phyloP scores from a whole-genome alignment of 1,139 yeast species.

The Kodamaea ohmeri region DNA sequence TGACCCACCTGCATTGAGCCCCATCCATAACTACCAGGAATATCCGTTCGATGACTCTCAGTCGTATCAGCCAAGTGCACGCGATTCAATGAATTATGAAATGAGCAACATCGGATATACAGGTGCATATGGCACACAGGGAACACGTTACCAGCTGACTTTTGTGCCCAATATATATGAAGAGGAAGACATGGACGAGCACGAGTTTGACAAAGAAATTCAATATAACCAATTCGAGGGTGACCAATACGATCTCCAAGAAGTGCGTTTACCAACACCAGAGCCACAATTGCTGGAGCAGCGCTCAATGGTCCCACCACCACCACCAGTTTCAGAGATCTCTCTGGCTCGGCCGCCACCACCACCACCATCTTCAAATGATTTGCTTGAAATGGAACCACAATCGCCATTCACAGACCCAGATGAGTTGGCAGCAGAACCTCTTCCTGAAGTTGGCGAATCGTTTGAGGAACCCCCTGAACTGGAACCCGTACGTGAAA shows the following conservation, averaged over 20 bases:
- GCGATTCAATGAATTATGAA: slow-evolving; percentile 14
- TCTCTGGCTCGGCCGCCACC: no score
- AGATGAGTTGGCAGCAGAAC: slow-evolving; percentile 8
- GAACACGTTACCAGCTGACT: slow-evolving; percentile 32
- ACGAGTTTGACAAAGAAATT: slow-evolving; percentile 41
- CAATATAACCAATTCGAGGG: slow-evolving; percentile 44
- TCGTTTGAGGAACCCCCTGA: slow-evolving; percentile 32
- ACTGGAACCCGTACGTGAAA: slow-evolving; percentile 32
- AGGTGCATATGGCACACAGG: slow-evolving; percentile 4
- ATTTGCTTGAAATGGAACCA: slow-evolving; percentile 3
- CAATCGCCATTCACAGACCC: slow-evolving; percentile 31
- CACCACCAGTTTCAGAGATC: no score
- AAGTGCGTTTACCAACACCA: slow-evolving; percentile 28
- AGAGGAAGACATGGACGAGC: slow-evolving; percentile 43
- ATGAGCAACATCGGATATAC: slow-evolving; percentile 14
- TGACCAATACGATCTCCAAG: slow-evolving; percentile 43
- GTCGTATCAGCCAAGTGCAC: slow-evolving; percentile 12
- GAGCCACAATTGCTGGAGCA: slow-evolving; percentile 19
- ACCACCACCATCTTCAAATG: slow-evolving; percentile 9
- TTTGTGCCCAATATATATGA: slow-evolving; percentile 49
- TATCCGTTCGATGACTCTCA: slow-evolving; percentile 12
- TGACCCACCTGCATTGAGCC: slow-evolving; percentile 20
- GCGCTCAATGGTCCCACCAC: slow-evolving; percentile 1
- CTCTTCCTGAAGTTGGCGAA: slow-evolving; percentile 9
- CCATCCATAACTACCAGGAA: slow-evolving; percentile 17